These are phyloP conservation scores for Amanita fuliginea DNA, from an alignment of 768 basidiomycete species.

Conservation along the genomic window DNA sequence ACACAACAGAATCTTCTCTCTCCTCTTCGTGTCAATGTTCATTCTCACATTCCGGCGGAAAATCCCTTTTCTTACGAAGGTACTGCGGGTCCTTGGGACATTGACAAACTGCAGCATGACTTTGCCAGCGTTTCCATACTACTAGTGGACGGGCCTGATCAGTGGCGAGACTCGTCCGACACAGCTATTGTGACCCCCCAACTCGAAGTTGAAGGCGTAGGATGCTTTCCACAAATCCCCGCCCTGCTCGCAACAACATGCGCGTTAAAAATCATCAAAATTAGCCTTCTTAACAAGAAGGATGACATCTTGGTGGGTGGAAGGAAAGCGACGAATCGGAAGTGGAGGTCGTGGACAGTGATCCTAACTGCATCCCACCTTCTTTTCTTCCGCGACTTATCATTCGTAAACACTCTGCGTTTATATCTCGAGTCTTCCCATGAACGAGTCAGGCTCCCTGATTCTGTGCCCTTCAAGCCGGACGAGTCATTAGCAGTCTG, in stretches of 20 bases:
- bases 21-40: slow-evolving; percentile 60
- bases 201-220: slow-evolving; percentile 18
- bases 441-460: slow-evolving; percentile 25
- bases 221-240: slow-evolving; percentile 2
- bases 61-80: slow-evolving; percentile 66
- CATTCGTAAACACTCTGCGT: slow-evolving; percentile 39
- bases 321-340: slow-evolving; percentile 63
- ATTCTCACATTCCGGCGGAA: slow-evolving; percentile 40
- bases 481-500: slow-evolving; percentile 80
- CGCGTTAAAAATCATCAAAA: slow-evolving; percentile 63
- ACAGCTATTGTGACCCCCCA: slow-evolving; percentile 26
- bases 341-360: slow-evolving; percentile 83
- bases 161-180: slow-evolving; percentile 16
- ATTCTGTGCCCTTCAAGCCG: slow-evolving; percentile 46
- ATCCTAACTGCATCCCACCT: slow-evolving; percentile 86
- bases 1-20: slow-evolving; percentile 49
- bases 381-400: slow-evolving; percentile 73
- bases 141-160: slow-evolving; percentile 34
- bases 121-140: slow-evolving; percentile 53
- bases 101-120: slow-evolving; percentile 48
- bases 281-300: slow-evolving; percentile 73
- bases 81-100: slow-evolving; percentile 54
- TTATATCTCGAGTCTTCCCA: slow-evolving; percentile 26
- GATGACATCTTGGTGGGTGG: slow-evolving; percentile 70
- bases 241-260: slow-evolving; percentile 13